These are phyloP conservation scores for Phytophthora multivora DNA, from an alignment of 352 stramenopile species.

Conservation along the genomic window DNA sequence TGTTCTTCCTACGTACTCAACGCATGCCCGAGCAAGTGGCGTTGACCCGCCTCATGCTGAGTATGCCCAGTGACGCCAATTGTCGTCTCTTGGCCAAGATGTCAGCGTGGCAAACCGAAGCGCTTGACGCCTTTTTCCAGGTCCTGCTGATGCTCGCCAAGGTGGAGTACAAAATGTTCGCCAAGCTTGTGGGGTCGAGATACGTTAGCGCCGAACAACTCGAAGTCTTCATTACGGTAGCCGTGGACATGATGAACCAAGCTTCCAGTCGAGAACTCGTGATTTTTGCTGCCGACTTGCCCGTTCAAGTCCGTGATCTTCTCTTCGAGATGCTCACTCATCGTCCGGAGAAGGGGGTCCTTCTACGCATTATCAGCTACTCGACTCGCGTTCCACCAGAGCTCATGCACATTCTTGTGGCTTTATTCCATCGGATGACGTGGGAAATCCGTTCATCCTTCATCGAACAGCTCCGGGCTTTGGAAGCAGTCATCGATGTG, in stretches of 20 bases:
- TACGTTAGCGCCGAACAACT: conserved; percentile 50
- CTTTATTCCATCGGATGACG: conserved; percentile 48
- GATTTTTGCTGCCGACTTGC: conserved; percentile 59
- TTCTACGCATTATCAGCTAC: conserved; percentile 66
- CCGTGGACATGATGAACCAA: conserved; percentile 74
- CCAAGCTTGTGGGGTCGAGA: conserved; percentile 55
- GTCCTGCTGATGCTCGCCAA: conserved; percentile 64
- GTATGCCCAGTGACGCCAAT: conserved; percentile 50
- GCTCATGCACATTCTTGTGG: conserved; percentile 51
- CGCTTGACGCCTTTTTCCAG: conserved; percentile 69
- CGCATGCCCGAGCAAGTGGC: conserved; percentile 58
- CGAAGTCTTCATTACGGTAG: conserved; percentile 50
- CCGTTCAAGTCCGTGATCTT: conserved; percentile 40
- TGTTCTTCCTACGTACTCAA: conserved; percentile 63
- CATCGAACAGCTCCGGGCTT: conserved; percentile 60
- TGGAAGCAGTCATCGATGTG: conserved; percentile 44
- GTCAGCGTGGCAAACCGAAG: conserved; percentile 36
- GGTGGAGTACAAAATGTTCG: conserved; percentile 60
- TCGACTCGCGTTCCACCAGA: conserved; percentile 42
- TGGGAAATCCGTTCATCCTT: conserved; percentile 63
- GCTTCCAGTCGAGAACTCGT: conserved; percentile 66
- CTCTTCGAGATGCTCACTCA: conserved; percentile 56
- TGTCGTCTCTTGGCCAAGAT: conserved; percentile 54
- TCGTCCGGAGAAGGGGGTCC: conserved; percentile 54
- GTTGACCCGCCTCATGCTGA: conserved; percentile 66